Conservation (phyloP, 2,329 filamentous ascomycete species). For the Graphiopsis chlorocephala region DNA sequence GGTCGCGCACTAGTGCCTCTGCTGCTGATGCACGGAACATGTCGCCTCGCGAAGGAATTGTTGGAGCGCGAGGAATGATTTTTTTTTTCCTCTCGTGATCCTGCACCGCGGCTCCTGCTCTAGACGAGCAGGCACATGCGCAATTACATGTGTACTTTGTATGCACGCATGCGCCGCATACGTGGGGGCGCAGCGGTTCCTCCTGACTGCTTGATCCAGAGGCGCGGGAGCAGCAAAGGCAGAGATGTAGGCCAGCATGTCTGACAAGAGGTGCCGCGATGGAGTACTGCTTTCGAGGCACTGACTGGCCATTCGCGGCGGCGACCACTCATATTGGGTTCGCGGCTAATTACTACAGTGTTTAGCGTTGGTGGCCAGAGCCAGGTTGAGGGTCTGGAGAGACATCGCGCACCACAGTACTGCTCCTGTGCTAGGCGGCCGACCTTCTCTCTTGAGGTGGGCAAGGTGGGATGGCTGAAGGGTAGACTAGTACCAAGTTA, state of each 20-base stretch:
- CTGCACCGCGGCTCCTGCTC: not conserved
- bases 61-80: not conserved
- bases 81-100: not conserved
- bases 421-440: not conserved
- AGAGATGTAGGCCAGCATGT: not conserved
- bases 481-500: not conserved
- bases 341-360: not conserved
- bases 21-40: not conserved
- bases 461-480: not conserved
- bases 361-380: not conserved
- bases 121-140: not conserved
- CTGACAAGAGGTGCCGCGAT: not conserved
- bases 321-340: not conserved
- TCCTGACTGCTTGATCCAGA: conserved; percentile 5
- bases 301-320: not conserved
- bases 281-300: not conserved
- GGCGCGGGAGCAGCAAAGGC: not conserved
- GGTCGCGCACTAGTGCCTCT: not conserved
- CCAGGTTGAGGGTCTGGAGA: conserved; percentile 2
- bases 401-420: not conserved
- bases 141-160: not conserved
- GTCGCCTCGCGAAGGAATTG: not conserved
- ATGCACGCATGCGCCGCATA: not conserved
- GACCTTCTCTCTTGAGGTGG: not conserved
- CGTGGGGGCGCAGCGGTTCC: conserved; percentile 3